Percentiles rank a stretch among this genome's conserved stretches.
Evolutionary conservation across 192 early-diverging fungal genomes (phyloP).

Genomic region (Dissophora ornata): DNA sequence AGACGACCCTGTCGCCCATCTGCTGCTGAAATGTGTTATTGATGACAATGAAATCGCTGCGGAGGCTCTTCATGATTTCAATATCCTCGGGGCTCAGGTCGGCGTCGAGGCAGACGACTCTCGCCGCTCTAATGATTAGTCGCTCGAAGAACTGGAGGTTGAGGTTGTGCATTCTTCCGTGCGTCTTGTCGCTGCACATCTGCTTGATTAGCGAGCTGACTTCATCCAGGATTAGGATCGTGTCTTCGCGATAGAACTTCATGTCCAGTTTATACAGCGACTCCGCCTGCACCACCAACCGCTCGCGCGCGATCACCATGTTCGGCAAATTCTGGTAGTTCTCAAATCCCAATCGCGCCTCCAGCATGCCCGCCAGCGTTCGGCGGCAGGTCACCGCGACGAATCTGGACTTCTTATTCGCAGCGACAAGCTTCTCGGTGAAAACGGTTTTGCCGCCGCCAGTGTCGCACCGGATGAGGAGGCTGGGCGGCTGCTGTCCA

Average conservation of each 20-base stretch:
- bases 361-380: slow-evolving; percentile 10
- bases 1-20: slow-evolving; percentile 8
- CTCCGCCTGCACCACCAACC: slow-evolving; percentile 6
- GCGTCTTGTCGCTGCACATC: slow-evolving; percentile 10
- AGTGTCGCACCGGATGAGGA: slow-evolving; percentile 19
- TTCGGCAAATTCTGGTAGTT: slow-evolving; percentile 7
- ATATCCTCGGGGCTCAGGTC: slow-evolving; percentile 13
- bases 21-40: slow-evolving; percentile 23
- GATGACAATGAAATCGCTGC: slow-evolving; percentile 12
- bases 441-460: slow-evolving; percentile 20
- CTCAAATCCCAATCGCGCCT: slow-evolving; percentile 2
- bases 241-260: slow-evolving; percentile 7
- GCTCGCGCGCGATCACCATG: slow-evolving; percentile 9
- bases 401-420: slow-evolving; percentile 12
- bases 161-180: slow-evolving; percentile 8
- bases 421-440: not conserved
- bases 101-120: slow-evolving; percentile 26
- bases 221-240: slow-evolving; percentile 29
- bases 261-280: slow-evolving; percentile 7
- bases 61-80: slow-evolving; percentile 5
- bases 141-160: not conserved
- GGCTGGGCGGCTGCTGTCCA: slow-evolving; percentile 17
- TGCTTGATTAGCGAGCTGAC: slow-evolving; percentile 25
- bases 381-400: slow-evolving; percentile 10
- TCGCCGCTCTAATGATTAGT: slow-evolving; percentile 3